Evolutionary conservation across 2,329 filamentous ascomycete genomes (phyloP), one percentile per base, ranked within the genome.

Genomic region (Colletotrichum cuscutae): DNA sequence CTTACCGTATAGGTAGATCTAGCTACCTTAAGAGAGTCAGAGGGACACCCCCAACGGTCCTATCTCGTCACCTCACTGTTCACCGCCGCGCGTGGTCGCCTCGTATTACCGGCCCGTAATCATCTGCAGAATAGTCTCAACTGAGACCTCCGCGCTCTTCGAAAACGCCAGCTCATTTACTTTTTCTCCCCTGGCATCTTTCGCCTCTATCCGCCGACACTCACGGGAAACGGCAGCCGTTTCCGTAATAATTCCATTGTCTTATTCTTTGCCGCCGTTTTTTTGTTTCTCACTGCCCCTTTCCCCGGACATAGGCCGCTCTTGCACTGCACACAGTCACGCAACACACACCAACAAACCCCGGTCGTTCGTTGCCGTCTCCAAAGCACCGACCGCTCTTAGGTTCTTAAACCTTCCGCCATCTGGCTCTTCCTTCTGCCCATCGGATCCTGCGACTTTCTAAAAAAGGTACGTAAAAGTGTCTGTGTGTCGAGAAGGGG

Each of bases 221-320:
- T 70, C 46, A 28, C 71, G 68, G 68, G 53, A 72, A 71, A 72
- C 71, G 68, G 71, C 60, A 67, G 62, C 59, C 71, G 54, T 35
- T 73, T 58, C 62, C 59, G 57, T 73, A 72, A 63, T 73, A 73
- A 73, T 73, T 63, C 65, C 62, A 57, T 73, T 73, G 68, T 73
- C 68, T 73, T 73, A 59, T 68, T 72, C 61, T 66, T 9, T 28
- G 63, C 61, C 65, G 60, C 67, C 60, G 61, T 65, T 42, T 65
- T 65, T 72, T 58, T 59, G 46, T 56, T 73, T 37, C 71, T 70
- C 56, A 32, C 61, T 71, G 46, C 65, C 54, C 19, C 32, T 22
- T 61, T 61, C 32, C 46, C 37, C 28, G 30, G 32, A 46, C 58
- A 13, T 68, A 35, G 62, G 52, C 62, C 53, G 22, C 53, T 28